phyloP scores from a whole-genome alignment of 2,329 filamentous ascomycete species.

The Madurella mycetomatis region DNA sequence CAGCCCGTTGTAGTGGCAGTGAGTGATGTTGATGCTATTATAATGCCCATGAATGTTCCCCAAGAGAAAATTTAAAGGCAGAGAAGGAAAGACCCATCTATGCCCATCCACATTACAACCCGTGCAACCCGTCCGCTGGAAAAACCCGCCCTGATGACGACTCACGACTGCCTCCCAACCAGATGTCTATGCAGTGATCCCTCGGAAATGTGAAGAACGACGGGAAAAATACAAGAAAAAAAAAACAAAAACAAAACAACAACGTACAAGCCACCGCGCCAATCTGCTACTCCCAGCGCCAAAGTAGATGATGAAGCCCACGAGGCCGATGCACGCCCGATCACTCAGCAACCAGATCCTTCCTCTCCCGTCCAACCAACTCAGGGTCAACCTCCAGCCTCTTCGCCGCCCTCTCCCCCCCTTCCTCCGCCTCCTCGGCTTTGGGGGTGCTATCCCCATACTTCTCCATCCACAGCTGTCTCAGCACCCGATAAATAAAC shows the following conservation, averaged over 20 bases:
- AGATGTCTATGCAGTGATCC: too few species aligned
- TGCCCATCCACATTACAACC: too few species aligned
- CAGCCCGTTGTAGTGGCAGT: too few species aligned
- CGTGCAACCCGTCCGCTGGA: background rate
- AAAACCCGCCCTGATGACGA: background rate
- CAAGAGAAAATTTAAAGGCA: background rate
- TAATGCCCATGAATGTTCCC: background rate
- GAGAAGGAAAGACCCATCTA: background rate
- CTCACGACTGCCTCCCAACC: background rate
- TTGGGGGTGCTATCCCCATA: slow-evolving; percentile 40
- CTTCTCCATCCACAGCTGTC: slow-evolving; percentile 67
- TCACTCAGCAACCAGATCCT: background rate
- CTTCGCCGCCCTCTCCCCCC: slow-evolving; percentile 45
- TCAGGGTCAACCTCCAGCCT: slow-evolving; percentile 48
- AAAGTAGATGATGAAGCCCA: background rate
- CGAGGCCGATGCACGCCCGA: background rate
- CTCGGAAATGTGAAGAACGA: background rate
- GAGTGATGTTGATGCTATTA: background rate
- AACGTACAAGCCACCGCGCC: background rate
- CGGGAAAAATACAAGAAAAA: background rate
- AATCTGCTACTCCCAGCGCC: too few species aligned
- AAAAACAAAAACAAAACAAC: background rate
- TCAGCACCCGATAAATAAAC: slow-evolving; percentile 85
- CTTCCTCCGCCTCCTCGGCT: background rate
- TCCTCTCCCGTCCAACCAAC: slow-evolving; percentile 34